phyloP scores from a whole-genome alignment of 352 stramenopile species.

The Globisporangium abappressorium region DNA sequence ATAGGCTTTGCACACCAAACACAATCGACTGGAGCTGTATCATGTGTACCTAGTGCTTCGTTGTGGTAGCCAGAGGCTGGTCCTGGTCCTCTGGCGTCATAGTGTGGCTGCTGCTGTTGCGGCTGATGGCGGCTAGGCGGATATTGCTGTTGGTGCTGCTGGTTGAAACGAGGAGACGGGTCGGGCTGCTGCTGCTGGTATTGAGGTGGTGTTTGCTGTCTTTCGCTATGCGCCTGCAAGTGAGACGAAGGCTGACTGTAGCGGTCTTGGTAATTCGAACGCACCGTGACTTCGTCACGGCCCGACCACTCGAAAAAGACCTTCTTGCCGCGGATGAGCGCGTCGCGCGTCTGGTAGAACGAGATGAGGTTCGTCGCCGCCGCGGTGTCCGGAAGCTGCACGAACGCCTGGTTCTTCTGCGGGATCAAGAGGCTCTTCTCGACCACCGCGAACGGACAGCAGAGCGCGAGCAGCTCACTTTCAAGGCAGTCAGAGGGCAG shows the following conservation, averaged over 20 bases:
- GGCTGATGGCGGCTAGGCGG: background rate
- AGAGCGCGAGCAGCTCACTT: slow-evolving; percentile 78
- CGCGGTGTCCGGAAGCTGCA: slow-evolving; percentile 66
- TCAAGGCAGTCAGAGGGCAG: slow-evolving; percentile 76
- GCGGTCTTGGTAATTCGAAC: slow-evolving; percentile 16
- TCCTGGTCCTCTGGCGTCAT: slow-evolving; percentile 17
- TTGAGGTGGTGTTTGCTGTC: slow-evolving; percentile 21
- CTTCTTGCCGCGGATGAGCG: slow-evolving; percentile 74
- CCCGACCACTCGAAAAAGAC: slow-evolving; percentile 78
- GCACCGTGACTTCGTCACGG: slow-evolving; percentile 56
- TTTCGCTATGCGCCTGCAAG: slow-evolving; percentile 8
- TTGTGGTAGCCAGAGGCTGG: background rate
- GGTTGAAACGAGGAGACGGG: background rate
- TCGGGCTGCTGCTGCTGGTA: slow-evolving; percentile 13
- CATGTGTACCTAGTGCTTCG: slow-evolving; percentile 1
- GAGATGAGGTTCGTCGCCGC: slow-evolving; percentile 68
- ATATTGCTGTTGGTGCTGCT: slow-evolving; percentile 10
- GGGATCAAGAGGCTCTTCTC: slow-evolving; percentile 78
- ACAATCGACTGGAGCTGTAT: background rate
- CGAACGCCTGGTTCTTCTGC: slow-evolving; percentile 75
- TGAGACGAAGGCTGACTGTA: background rate
- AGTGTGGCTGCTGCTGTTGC: slow-evolving; percentile 14
- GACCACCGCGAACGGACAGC: slow-evolving; percentile 76
- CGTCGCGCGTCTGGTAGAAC: slow-evolving; percentile 78
- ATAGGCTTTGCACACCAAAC: background rate